A percentile compares a stretch with the other conserved stretches of the same genome.
phyloP scores from a whole-genome alignment of 306 rosid species.

The Ziziphus jujuba region DNA sequence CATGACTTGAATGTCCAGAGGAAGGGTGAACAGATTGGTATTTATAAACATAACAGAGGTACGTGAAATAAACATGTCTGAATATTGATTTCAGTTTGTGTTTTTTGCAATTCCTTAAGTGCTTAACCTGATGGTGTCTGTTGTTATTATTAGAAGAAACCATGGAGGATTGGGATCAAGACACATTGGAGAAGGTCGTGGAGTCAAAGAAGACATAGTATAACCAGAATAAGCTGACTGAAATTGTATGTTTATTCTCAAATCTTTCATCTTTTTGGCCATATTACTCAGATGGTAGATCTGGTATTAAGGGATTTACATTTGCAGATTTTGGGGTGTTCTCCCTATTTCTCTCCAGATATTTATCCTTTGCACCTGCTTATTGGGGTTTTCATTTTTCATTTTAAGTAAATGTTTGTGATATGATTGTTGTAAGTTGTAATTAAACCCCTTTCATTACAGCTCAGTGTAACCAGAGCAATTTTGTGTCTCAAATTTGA shows the following conservation, averaged over 20 bases:
- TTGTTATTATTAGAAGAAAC: slow-evolving; percentile 46
- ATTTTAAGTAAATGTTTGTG: background rate
- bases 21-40: slow-evolving; percentile 97
- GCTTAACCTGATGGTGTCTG: slow-evolving; percentile 1
- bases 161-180: slow-evolving; percentile 99
- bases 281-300: background rate
- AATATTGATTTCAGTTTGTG: slow-evolving; percentile 19
- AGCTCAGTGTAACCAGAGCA: no score
- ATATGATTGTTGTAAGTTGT: no score
- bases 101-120: background rate
- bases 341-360: background rate
- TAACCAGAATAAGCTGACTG: slow-evolving; percentile 93
- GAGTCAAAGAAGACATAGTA: slow-evolving; percentile 82
- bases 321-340: background rate
- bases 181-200: slow-evolving; percentile 86
- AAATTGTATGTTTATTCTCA: slow-evolving; percentile 59
- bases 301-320: background rate
- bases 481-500: no score
- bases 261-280: background rate
- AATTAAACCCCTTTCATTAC: no score
- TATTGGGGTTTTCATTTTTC: background rate
- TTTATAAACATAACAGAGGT: slow-evolving; percentile 84
- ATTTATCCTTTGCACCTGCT: background rate
- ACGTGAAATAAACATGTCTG: slow-evolving; percentile 9
- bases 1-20: slow-evolving; percentile 97